These are phyloP conservation scores for Chytriomyces confervae DNA, from an alignment of 192 early-diverging fungal species.

Conservation along the genomic window DNA sequence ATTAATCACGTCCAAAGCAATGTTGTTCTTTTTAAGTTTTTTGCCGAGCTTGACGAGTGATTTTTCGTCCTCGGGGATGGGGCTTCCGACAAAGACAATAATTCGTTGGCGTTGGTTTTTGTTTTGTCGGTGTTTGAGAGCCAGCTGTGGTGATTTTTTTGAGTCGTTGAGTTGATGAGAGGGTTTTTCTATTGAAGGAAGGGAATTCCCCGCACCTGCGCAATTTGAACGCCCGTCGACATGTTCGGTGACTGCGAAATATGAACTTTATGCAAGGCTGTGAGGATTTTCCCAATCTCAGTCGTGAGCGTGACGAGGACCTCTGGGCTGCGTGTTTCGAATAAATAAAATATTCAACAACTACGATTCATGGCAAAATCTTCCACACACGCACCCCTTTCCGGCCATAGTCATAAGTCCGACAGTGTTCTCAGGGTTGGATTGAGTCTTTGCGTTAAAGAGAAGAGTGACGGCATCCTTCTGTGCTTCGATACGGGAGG, in stretches of 20 bases:
- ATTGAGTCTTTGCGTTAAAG: conserved; percentile 87
- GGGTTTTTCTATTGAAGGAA: too few relatives aligned
- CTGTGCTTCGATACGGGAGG: conserved; percentile 91
- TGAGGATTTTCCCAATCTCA: conserved; percentile 89
- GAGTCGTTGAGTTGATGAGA: background rate
- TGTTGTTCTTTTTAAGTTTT: conserved; percentile 98
- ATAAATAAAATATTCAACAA: background rate
- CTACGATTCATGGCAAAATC: background rate
- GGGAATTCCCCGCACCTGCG: conserved; percentile 68
- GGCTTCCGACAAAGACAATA: conserved; percentile 92
- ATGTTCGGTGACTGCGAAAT: conserved; percentile 78
- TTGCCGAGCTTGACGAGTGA: conserved; percentile 85
- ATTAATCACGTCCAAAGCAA: conserved; percentile 92
- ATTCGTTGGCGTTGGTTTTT: conserved; percentile 94
- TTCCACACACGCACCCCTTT: conserved; percentile 62
- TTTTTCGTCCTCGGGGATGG: conserved; percentile 79
- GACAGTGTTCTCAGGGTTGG: conserved; percentile 96
- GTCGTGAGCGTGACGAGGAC: conserved; percentile 89
- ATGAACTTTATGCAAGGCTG: conserved; percentile 80
- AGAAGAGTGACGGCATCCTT: conserved; percentile 90
- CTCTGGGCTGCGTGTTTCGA: conserved; percentile 70
- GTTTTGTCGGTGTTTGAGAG: conserved; percentile 96
- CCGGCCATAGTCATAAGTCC: conserved; percentile 95
- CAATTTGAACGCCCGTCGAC: conserved; percentile 90
- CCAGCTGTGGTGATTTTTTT: conserved; percentile 60